These are phyloP conservation scores for Chytridium lagenaria DNA, from an alignment of 371 early-diverging fungal genomes.

Conservation along the genomic window DNA sequence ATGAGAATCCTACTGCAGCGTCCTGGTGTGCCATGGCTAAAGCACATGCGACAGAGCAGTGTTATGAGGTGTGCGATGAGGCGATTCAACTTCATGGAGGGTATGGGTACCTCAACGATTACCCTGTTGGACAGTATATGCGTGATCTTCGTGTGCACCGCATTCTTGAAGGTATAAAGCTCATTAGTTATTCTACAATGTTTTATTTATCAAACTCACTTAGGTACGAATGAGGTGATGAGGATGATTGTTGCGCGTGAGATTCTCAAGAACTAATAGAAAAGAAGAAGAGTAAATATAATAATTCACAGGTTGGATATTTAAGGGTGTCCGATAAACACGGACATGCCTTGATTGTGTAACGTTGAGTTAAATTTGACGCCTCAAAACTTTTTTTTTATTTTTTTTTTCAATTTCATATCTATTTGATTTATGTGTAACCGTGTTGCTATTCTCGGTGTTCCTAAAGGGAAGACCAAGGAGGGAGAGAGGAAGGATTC, in stretches of 20 bases:
- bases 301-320: no score
- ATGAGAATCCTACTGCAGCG: conserved; percentile 37
- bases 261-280: conserved; percentile 12
- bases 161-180: conserved; percentile 56
- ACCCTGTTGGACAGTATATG: conserved; percentile 66
- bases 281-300: background rate
- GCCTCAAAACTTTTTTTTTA: no score
- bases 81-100: conserved; percentile 61
- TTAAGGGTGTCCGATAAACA: no score
- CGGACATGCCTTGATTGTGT: background rate
- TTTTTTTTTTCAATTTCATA: no score
- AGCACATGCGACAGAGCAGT: conserved; percentile 61
- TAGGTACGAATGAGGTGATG: conserved; percentile 66
- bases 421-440: no score
- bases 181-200: background rate
- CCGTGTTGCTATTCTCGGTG: no score
- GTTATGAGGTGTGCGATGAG: conserved; percentile 54
- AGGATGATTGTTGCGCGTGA: conserved; percentile 55
- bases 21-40: conserved; percentile 62
- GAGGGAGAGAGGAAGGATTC: no score
- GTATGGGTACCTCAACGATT: conserved; percentile 68
- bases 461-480: no score
- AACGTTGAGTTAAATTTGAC: no score
- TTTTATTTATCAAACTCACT: background rate
- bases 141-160: conserved; percentile 68